Evolutionary conservation across 2,329 filamentous ascomycete species (phyloP).

Genomic region (Colletotrichum gigasporum): DNA sequence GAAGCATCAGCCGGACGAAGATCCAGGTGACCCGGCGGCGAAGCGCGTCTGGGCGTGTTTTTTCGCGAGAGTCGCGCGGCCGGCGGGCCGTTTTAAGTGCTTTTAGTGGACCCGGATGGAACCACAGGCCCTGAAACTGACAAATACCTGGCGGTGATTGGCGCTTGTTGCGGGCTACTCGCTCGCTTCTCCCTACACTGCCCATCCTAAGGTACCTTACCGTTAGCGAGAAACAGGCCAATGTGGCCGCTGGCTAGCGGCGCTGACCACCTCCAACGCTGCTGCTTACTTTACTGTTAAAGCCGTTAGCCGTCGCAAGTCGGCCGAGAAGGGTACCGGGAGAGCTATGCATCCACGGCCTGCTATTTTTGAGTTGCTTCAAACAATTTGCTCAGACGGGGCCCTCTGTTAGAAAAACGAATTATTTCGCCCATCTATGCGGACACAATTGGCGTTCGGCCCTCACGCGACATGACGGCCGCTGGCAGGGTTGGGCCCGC

Average conservation of each 20-base stretch:
- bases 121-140: conserved; percentile 21
- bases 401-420: not conserved
- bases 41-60: conserved; percentile 29
- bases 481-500: no score
- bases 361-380: not conserved
- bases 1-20: conserved; percentile 19
- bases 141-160: conserved; percentile 14
- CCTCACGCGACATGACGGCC: no score
- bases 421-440: no score
- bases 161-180: not conserved
- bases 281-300: no score
- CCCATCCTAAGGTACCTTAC: no score
- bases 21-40: not conserved
- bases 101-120: not conserved
- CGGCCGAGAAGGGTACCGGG: not conserved
- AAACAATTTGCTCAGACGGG: not conserved
- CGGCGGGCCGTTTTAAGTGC: conserved; percentile 3
- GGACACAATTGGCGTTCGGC: no score
- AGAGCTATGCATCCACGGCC: not conserved
- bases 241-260: not conserved
- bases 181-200: not conserved
- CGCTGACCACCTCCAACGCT: no score
- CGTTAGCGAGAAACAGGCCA: no score
- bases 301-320: not conserved
- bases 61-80: conserved; percentile 25